Evolutionary conservation across 805 yeast genomes (phyloP), one percentile per base, ranked within the genome.

Genomic region (Isabelozyma rhagii): DNA sequence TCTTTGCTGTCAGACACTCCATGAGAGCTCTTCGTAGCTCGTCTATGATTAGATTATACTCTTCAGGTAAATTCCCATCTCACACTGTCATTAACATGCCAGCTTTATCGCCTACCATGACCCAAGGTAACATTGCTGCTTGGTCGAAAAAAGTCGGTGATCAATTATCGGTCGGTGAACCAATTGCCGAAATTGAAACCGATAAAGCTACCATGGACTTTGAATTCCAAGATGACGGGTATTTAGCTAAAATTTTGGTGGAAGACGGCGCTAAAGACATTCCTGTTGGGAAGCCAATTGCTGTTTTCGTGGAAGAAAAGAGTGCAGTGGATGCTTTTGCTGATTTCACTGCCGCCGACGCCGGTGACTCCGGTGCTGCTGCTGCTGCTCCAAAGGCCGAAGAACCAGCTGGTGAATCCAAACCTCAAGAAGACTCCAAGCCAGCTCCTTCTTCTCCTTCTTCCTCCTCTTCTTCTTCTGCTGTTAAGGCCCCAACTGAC

Each of bases 71-170:
- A 57, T 89, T 82, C 73, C 97, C 97, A 36, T 71, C 83, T 17
- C 97, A 94, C 72, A 83, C 87, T 52, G 84, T 94, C 64, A 90
- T 94, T 61, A 86, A 85, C 68, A 94, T 94, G 99, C 99, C 99
- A 45, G 99, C 99, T 8, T 78, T 94, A 62, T 93, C 98, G n/a
- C 99, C 99, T 57, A 94, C 99, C 48, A 94, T 94, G 99, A 88
- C 97, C 53, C 93, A 89, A 66, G 99, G 99, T 67, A 86, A 83
- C 69, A 77, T 94, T 56, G 93, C 93, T 39, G 77, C 82, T 51
- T 94, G 99, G 99, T 80, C 84, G 67, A 94, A 92, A 77, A 71
- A 81, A 43, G 89, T 85, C 39, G 99, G 99, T 64, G 99, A 94
- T 68, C 73, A 82, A 69, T 82, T 94, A 57, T 63, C 80, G 29